These are phyloP conservation scores for Boletus barrowsii DNA, from an alignment of 768 basidiomycete genomes.

Conservation along the genomic window DNA sequence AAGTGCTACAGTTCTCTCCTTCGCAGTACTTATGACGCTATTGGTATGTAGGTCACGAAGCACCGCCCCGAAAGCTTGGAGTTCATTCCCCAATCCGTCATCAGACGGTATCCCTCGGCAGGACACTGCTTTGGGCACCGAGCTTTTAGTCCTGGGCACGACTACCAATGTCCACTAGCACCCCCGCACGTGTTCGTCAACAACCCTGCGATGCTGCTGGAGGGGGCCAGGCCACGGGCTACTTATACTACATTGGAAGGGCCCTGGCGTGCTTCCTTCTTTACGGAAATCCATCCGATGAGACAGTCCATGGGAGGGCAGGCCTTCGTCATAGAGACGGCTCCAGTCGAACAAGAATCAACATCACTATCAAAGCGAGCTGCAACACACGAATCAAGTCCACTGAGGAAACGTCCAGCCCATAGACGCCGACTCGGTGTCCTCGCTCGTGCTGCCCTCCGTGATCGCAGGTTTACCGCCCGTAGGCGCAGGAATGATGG, in stretches of 20 bases:
- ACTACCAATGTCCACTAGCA: neutral
- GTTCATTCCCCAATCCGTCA: slow-evolving; percentile 27
- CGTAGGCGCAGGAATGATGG: neutral
- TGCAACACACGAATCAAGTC: neutral
- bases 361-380: neutral
- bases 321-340: neutral
- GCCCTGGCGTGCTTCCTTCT: slow-evolving; percentile 1
- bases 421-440: slow-evolving; percentile 13
- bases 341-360: neutral
- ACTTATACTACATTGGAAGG: neutral
- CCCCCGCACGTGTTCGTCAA: neutral
- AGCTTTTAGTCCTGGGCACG: neutral
- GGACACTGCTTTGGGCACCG: neutral
- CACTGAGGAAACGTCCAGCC: neutral
- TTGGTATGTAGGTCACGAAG: slow-evolving; percentile 1
- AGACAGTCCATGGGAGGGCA: neutral
- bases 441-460: slow-evolving; percentile 21
- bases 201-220: neutral
- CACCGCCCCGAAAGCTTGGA: slow-evolving; percentile 21
- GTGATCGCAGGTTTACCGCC: slow-evolving; percentile 11
- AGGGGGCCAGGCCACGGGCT: slow-evolving; percentile 2
- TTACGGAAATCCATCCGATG: neutral
- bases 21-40: neutral
- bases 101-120: slow-evolving; percentile 20
- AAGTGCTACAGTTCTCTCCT: neutral